Evolutionary conservation across 1,284 basidiomycete genomes (phyloP).

Genomic region (Cryptococcus sp.): DNA sequence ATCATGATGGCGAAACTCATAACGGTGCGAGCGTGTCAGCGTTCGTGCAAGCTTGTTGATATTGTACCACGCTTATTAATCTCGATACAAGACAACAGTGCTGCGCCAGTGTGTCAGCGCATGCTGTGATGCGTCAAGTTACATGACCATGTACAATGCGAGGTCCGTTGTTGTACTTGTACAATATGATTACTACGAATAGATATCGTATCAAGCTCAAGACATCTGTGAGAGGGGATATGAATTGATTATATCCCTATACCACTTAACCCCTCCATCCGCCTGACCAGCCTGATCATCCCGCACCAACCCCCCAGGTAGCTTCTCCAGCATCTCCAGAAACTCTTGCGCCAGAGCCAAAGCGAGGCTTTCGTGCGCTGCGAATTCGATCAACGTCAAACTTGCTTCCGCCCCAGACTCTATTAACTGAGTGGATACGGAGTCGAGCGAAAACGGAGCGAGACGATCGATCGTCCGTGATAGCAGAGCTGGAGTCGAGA

Average conservation of each 20-base stretch:
- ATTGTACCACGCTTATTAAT: no score
- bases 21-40: no score
- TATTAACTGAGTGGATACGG: conserved; percentile 3
- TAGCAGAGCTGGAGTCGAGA: conserved; percentile 66
- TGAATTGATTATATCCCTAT: conserved; percentile 65
- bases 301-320: conserved; percentile 62
- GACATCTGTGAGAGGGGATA: no score
- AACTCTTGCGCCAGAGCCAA: conserved; percentile 73
- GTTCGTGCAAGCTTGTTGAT: no score
- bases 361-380: conserved; percentile 67
- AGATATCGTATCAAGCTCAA: no score
- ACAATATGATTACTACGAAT: no score
- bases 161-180: no score
- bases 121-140: no score
- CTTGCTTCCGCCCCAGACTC: conserved; percentile 26
- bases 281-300: conserved; percentile 64
- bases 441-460: conserved; percentile 39
- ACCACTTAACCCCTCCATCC: conserved; percentile 64
- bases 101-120: no score
- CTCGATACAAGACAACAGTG: no score
- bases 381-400: conserved; percentile 61
- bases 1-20: no score
- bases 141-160: no score
- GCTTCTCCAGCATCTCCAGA: conserved; percentile 68
- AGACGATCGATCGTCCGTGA: conserved; percentile 64